Conservation (phyloP, 306 rosid genomes). For the Luffa aegyptiaca region DNA sequence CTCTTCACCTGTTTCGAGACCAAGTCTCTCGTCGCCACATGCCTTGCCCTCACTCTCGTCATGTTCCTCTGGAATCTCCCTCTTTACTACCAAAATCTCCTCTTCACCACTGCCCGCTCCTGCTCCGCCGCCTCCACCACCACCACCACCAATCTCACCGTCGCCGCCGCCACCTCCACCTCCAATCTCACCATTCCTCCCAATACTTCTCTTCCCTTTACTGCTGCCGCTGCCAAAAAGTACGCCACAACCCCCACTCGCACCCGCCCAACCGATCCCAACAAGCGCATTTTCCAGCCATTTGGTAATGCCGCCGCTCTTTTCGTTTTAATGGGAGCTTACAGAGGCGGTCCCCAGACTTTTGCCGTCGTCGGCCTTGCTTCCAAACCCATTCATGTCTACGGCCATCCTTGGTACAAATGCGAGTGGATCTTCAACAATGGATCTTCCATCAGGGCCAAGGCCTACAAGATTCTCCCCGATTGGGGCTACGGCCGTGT, state of each 20-base stretch:
- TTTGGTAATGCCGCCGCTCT: slow-evolving; percentile 28
- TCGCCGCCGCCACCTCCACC: not conserved
- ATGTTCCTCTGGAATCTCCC: slow-evolving; percentile 30
- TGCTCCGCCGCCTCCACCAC: not conserved
- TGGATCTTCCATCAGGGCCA: slow-evolving; percentile 19
- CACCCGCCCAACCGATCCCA: slow-evolving; percentile 1
- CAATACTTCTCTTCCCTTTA: not conserved
- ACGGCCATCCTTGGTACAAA: slow-evolving; percentile 26
- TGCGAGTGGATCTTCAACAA: slow-evolving; percentile 33
- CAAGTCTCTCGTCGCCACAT: slow-evolving; percentile 18
- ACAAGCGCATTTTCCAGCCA: slow-evolving; percentile 19
- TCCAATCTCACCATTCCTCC: not conserved
- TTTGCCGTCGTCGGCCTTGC: slow-evolving; percentile 29
- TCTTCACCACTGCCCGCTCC: slow-evolving; percentile 19
- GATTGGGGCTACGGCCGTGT: slow-evolving; percentile 40
- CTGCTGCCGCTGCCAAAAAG: slow-evolving; percentile 5
- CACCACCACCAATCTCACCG: not conserved
- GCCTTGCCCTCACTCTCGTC: slow-evolving; percentile 21
- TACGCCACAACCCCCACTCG: not conserved
- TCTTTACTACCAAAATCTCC: slow-evolving; percentile 28
- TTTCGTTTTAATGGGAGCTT: slow-evolving; percentile 28
- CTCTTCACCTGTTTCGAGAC: slow-evolving; percentile 17
- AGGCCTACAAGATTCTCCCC: slow-evolving; percentile 29
- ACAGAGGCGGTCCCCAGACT: slow-evolving; percentile 26
- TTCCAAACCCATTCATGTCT: slow-evolving; percentile 33